Evolutionary conservation across 257 asterid genomes (phyloP), one percentile per base, ranked within the genome.

Genomic region (Nicotiana attenuata): DNA sequence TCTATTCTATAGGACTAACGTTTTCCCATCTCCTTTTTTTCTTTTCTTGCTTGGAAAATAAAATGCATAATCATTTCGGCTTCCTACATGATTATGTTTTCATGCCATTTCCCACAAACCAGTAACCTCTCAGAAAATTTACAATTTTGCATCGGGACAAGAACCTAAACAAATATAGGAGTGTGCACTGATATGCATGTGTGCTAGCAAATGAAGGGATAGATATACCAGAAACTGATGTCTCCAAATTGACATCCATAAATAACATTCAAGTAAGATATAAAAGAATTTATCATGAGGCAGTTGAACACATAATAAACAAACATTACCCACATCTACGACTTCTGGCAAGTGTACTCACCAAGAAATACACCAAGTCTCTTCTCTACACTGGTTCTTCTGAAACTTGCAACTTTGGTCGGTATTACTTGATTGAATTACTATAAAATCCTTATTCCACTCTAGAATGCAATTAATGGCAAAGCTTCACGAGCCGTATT

Each of bases 361-460:
- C 97, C 95, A 79, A 83, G 82, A 67, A 86, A 84, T 84, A 89
- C 65, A 83, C 83, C 90, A 50, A 80, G 76, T 82, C 80, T 82
- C 85, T 87, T 73, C 88, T 87, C 86, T 87, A 84, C 50, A 45
- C 85, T 52, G 83, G 83, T 82, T 83, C 87, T 65, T 88, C 91
- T 84, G 87, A 85, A 67, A 81, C 85, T 88, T 85, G 82, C 73
- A 84, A 83, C 7, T 45, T 88, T 85, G 86, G 86, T 84, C 84
- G 64, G 87, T 83, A 81, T 89, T 87, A 86, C 86, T 92, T 91
- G 85, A 88, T 84, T 82, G 88, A 80, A 83, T 87, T 76, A 80
- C 57, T 77, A 88, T 85, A 91, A 85, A 67, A 87, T 88, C 97
- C 92, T 89, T 89, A 87, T 65, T 83, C 86, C 86, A 83, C 93